Evolutionary conservation across 2,329 filamentous ascomycete species (phyloP).

Genomic region (Hawksworthiomyces lignivorus): DNA sequence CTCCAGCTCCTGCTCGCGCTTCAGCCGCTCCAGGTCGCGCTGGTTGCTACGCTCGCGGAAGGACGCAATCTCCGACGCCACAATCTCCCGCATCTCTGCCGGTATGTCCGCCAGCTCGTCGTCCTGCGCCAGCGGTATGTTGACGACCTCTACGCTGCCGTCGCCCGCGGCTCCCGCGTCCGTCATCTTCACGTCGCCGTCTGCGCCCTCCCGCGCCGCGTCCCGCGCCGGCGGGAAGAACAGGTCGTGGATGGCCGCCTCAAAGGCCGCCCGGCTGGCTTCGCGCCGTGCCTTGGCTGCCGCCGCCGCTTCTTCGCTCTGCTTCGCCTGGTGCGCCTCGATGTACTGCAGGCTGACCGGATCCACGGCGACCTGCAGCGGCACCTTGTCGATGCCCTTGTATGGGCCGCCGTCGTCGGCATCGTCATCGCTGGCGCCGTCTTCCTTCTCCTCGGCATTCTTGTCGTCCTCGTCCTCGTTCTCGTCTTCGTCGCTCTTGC

Average conservation of each 20-base stretch:
- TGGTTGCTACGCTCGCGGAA: constrained; percentile 89
- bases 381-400: constrained; percentile 58
- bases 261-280: constrained; percentile 59
- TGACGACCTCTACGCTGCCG: constrained; percentile 74
- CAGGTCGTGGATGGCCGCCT: constrained; percentile 60
- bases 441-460: constrained; percentile 28
- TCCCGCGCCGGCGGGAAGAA: constrained; percentile 55
- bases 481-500: constrained; percentile 15
- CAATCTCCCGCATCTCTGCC: constrained; percentile 89
- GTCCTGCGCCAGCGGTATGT: constrained; percentile 78
- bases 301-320: constrained; percentile 53
- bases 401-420: constrained; percentile 34
- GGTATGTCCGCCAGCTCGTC: constrained; percentile 95
- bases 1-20: constrained; percentile 87
- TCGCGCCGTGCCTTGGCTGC: constrained; percentile 64
- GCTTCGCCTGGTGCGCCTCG: constrained; percentile 67
- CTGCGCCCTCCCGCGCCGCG: constrained; percentile 45
- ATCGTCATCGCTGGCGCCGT: constrained; percentile 20
- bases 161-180: constrained; percentile 44
- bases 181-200: constrained; percentile 64
- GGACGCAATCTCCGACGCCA: constrained; percentile 86
- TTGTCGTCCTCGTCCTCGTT: constrained; percentile 26
- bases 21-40: constrained; percentile 79
- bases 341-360: constrained; percentile 76
- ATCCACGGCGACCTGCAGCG: constrained; percentile 69